Evolutionary conservation across 1,139 yeast species (phyloP).

Genomic region (Geotrichum restrictum): DNA sequence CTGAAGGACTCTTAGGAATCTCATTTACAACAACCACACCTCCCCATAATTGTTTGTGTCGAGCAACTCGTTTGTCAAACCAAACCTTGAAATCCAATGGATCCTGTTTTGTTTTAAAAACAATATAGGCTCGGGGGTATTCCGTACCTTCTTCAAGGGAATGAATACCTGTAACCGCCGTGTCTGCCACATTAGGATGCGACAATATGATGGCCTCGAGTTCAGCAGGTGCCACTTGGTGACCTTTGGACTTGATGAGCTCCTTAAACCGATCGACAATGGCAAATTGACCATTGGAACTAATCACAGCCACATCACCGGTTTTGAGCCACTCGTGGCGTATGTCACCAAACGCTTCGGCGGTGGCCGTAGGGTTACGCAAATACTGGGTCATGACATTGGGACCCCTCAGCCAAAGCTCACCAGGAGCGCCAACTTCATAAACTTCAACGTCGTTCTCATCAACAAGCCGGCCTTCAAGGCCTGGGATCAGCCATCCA

Average conservation of each 20-base stretch:
- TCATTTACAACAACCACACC: conserved; percentile 38
- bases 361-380: conserved; percentile 53
- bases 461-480: conserved; percentile 46
- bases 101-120: conserved; percentile 28
- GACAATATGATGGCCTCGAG: conserved; percentile 63
- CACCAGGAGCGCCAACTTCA: conserved; percentile 54
- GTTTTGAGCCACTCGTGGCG: conserved; percentile 64
- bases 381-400: conserved; percentile 61
- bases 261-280: conserved; percentile 77
- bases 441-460: conserved; percentile 50
- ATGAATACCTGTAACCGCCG: conserved; percentile 39
- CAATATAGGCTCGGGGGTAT: conserved; percentile 40
- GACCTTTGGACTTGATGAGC: conserved; percentile 78
- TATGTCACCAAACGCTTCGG: conserved; percentile 50
- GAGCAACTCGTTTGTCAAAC: conserved; percentile 39
- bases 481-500: conserved; percentile 46
- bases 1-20: conserved; percentile 41
- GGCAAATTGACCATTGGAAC: conserved; percentile 50
- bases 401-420: conserved; percentile 66
- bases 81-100: conserved; percentile 32
- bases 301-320: conserved; percentile 68
- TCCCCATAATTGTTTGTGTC: conserved; percentile 42
- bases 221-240: conserved; percentile 78
- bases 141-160: conserved; percentile 38
- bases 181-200: conserved; percentile 36